A percentile compares a stretch with the other conserved stretches of the same genome.
These are phyloP conservation scores for Cercospora citrullina DNA, from an alignment of 2,329 filamentous ascomycete genomes.

Conservation along the genomic window DNA sequence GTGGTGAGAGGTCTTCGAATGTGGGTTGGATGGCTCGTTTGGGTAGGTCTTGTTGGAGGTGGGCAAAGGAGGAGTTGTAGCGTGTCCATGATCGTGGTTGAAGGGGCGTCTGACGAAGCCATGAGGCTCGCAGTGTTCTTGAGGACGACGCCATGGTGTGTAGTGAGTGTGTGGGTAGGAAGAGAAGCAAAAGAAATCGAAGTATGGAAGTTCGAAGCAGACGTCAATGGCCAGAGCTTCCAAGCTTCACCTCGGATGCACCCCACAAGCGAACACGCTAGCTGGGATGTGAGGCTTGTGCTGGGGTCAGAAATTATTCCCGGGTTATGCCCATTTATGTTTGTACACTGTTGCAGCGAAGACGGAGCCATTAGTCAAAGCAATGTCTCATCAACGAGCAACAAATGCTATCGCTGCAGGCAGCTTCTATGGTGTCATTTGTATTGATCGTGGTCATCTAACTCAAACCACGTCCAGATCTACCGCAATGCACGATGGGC, in stretches of 20 bases:
- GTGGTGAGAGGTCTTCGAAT: conserved; percentile 59
- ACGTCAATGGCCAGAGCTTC: conserved; percentile 4
- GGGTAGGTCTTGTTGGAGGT: conserved; percentile 49
- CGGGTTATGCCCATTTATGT: neutral
- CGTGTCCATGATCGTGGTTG: conserved; percentile 17
- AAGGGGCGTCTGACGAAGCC: conserved; percentile 18
- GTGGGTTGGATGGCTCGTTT: conserved; percentile 51
- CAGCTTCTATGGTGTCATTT: neutral
- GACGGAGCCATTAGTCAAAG: too few species aligned
- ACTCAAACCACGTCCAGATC: neutral
- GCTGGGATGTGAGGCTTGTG: neutral
- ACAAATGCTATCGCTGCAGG: too few species aligned
- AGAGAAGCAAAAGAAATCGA: neutral
- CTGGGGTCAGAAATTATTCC: neutral
- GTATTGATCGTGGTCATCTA: neutral
- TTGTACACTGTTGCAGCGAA: neutral
- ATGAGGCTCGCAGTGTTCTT: conserved; percentile 25
- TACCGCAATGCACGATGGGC: conserved; percentile 56
- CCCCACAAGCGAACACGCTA: neutral
- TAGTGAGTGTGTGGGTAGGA: neutral
- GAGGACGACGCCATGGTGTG: neutral
- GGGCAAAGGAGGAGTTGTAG: conserved; percentile 40
- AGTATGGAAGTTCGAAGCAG: conserved; percentile 2
- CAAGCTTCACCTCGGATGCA: conserved; percentile 8
- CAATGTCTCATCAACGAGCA: too few species aligned